phyloP scores from a whole-genome alignment of 495 filamentous ascomycete genomes.

The Sordaria brevicollis region DNA sequence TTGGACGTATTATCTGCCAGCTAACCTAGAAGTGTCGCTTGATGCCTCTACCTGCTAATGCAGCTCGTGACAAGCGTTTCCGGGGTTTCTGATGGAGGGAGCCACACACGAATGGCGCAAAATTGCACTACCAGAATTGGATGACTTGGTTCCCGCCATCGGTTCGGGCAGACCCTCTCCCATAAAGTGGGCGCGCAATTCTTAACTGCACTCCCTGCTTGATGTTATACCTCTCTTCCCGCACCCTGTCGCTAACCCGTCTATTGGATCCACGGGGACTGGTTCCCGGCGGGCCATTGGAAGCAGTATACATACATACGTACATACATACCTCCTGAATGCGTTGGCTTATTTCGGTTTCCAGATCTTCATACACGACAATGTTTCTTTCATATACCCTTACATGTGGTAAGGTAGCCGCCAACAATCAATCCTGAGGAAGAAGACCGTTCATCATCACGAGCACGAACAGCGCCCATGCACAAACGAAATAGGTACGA shows the following conservation, averaged over 20 bases:
- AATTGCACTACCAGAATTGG: neutral
- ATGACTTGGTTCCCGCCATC: neutral
- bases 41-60: neutral
- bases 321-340: neutral
- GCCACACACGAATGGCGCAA: neutral
- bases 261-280: neutral
- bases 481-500: neutral
- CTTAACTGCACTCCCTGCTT: neutral
- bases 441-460: neutral
- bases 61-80: neutral
- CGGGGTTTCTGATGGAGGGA: neutral
- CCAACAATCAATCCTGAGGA: neutral
- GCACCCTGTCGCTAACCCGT: neutral
- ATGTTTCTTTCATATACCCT: neutral
- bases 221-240: neutral
- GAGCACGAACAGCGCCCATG: neutral
- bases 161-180: neutral
- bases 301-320: no score
- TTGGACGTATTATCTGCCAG: no score
- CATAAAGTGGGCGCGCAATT: neutral
- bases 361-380: neutral
- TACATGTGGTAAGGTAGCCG: neutral
- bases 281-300: neutral
- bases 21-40: neutral
- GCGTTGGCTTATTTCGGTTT: neutral